These are phyloP conservation scores for Solidago caesia DNA, from an alignment of 129 eudicot genomes.

Conservation along the genomic window DNA sequence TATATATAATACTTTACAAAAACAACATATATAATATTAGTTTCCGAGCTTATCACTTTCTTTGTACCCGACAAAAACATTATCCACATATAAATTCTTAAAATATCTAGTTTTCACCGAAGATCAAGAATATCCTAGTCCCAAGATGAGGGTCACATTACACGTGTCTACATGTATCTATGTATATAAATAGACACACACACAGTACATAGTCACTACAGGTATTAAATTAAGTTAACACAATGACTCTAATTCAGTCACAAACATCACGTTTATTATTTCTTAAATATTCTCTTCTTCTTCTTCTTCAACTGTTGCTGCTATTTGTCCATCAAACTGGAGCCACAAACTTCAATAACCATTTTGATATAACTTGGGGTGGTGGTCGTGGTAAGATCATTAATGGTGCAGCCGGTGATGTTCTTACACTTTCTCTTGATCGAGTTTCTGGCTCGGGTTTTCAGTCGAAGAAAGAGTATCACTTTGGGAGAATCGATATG, in stretches of 20 bases:
- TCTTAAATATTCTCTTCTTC: too few relatives aligned
- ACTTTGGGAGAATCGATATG: conserved; percentile 43
- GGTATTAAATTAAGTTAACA: not conserved
- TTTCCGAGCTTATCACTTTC: too few relatives aligned
- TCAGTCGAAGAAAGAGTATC: conserved; percentile 35
- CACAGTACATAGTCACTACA: not conserved
- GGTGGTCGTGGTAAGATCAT: conserved; percentile 43
- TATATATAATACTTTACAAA: too few relatives aligned
- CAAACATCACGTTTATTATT: not conserved
- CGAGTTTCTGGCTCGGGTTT: conserved; percentile 45
- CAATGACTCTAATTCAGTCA: conserved; percentile 6
- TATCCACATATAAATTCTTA: too few relatives aligned
- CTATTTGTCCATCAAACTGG: not conserved
- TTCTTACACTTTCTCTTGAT: conserved; percentile 45
- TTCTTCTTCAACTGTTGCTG: conserved; percentile 11
- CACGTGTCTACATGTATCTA: not conserved
- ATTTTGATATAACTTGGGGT: conserved; percentile 47
- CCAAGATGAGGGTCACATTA: too few relatives aligned
- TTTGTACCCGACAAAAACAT: too few relatives aligned
- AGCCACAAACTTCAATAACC: conserved; percentile 24
- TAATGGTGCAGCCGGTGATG: conserved; percentile 12
- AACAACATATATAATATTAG: too few relatives aligned
- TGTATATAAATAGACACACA: not conserved
- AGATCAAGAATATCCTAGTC: too few relatives aligned
- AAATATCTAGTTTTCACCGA: too few relatives aligned